Evolutionary conservation across 2,329 filamentous ascomycete genomes (phyloP).

Genomic region (Xylariaceae sp.): DNA sequence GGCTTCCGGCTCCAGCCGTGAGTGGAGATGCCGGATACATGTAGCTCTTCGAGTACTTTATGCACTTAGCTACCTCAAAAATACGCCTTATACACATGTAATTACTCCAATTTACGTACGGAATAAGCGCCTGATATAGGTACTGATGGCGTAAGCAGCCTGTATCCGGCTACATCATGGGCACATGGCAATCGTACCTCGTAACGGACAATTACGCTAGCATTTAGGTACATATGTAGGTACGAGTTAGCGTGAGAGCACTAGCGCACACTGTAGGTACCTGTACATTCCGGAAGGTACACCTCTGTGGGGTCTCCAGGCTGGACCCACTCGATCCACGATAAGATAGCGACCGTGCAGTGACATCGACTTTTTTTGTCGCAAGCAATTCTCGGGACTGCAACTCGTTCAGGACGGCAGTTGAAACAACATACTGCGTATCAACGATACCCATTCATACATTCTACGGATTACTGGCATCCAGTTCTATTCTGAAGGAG

Average conservation of each 20-base stretch:
- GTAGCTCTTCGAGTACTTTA: no score
- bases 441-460: background rate
- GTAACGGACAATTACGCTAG: background rate
- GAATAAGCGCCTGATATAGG: background rate
- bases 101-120: background rate
- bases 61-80: no score
- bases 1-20: background rate
- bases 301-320: background rate
- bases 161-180: no score
- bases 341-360: constrained; percentile 5
- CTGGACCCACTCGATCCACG: background rate
- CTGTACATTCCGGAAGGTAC: background rate
- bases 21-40: background rate
- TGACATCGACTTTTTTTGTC: constrained; percentile 11
- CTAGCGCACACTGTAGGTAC: background rate
- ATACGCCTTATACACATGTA: no score
- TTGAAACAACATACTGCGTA: background rate
- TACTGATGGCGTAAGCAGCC: background rate
- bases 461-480: background rate
- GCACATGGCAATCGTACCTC: background rate
- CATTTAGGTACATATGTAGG: background rate
- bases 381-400: background rate
- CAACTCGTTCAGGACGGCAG: background rate
- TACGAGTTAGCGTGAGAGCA: background rate
- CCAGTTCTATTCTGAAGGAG: background rate